Base-by-base conservation (phyloP, 805 yeast genomes). In the Candida xyloterini region DNA sequence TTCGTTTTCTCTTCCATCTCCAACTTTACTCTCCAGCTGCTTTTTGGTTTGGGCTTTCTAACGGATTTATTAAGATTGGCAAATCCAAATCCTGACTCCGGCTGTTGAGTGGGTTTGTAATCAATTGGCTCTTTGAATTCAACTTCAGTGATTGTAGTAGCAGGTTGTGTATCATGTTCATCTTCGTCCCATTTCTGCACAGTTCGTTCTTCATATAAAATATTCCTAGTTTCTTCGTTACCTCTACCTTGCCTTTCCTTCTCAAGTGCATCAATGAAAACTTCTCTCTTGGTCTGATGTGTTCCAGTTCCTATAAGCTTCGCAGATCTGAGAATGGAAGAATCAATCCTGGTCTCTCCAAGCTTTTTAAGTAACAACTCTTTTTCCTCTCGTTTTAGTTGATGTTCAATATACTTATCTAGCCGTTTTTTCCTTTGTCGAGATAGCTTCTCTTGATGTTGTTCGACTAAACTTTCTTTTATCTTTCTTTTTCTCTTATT, bases 371-470 rank as follows among this genome's bases (percentile, higher is more conserved):
- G 66, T 38, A 91, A 67, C 3, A 75, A 73, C 51, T 84, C 84
- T 61, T 85, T 85, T 63, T 91, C 98, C 59, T 91, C 95, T 56
- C 95, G 70, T 54, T 83, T 84, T 51, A 89, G 57, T 59, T 89
- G 96, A 63, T 86, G 95, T 43, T 89, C 95, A 27, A 91, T 88
- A 61, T 88, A 91, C 62, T 91, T 91, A 46, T 91, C 97, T 30
- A 91, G 65, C 42, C 98, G 67, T 66, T 84, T 75, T 70, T 71
- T 76, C 67, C 91, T 84, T 34, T 82, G 74, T 35, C 78, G 68
- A 0, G 90, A 79, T 26, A 85, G 62, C 55, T 88, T 88, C 43
- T 86, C 91, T 39, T 74, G 68, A 39, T 72, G 73, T 30, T 86
- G 81, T 20, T 71, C 61, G 40, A 84, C 67, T 7, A 79, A 61